phyloP scores from a whole-genome alignment of 2,329 filamentous ascomycete genomes.

The Penicillium olsonii region DNA sequence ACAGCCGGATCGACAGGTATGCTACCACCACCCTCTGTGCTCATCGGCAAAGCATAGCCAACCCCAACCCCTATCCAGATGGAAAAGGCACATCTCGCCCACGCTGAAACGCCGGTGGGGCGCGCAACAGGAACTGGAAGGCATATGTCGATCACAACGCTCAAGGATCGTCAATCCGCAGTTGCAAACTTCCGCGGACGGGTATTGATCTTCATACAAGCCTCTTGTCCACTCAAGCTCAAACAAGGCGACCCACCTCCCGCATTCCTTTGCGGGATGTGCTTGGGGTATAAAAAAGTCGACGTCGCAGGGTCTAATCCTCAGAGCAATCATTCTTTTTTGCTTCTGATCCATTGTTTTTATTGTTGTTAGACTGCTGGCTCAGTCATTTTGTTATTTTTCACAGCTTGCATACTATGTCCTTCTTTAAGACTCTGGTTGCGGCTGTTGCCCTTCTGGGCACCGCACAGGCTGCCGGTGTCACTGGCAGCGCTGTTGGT shows the following conservation, averaged over 20 bases:
- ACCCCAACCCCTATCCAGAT: not conserved
- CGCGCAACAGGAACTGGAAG: not conserved
- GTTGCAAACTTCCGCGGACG: not conserved
- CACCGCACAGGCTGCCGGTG: slow-evolving; percentile 22
- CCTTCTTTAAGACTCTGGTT: slow-evolving; percentile 20
- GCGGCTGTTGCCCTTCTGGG: slow-evolving; percentile 21
- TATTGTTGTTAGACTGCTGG: not conserved
- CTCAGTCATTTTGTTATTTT: not conserved
- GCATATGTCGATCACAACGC: not conserved
- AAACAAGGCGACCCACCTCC: not conserved
- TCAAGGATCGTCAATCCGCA: not conserved
- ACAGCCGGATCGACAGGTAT: not conserved
- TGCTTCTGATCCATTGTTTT: not conserved
- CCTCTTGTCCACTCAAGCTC: not conserved
- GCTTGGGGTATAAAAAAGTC: not conserved
- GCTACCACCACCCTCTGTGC: too few relatives aligned
- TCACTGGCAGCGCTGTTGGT: slow-evolving; percentile 41
- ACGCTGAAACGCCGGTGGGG: not conserved
- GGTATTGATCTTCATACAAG: not conserved
- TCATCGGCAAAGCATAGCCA: too few relatives aligned
- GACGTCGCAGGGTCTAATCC: not conserved
- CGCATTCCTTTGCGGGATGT: not conserved
- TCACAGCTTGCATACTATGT: slow-evolving; percentile 11
- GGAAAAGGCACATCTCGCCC: not conserved
- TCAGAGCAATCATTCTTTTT: not conserved